Evolutionary conservation across 495 filamentous ascomycete genomes (phyloP).

Genomic region (Penicillium robsamsonii): DNA sequence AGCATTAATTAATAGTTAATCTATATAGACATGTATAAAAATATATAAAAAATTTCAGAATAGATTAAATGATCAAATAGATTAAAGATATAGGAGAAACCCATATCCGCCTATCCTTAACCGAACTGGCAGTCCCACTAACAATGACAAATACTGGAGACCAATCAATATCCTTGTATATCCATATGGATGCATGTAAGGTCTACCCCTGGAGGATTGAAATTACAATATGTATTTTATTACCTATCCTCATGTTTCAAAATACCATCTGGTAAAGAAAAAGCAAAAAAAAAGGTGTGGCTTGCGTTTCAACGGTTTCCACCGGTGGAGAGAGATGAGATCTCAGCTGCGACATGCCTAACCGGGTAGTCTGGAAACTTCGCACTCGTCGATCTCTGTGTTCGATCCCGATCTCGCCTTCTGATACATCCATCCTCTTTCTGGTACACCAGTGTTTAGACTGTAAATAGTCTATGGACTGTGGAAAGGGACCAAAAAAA

Average conservation of each 20-base stretch:
- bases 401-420: slow-evolving; percentile 18
- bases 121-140: slow-evolving; percentile 11
- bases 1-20: not conserved
- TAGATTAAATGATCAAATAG: slow-evolving; percentile 1
- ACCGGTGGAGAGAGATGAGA: slow-evolving; percentile 16
- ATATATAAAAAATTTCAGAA: no score
- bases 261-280: slow-evolving; percentile 4
- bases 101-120: slow-evolving; percentile 33
- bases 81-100: slow-evolving; percentile 5
- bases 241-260: not conserved
- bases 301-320: slow-evolving; percentile 33
- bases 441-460: slow-evolving; percentile 19
- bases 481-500: slow-evolving; percentile 15
- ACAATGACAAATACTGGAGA: slow-evolving; percentile 42
- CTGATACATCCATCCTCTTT: slow-evolving; percentile 14
- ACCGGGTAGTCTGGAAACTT: slow-evolving; percentile 22
- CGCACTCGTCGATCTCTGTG: slow-evolving; percentile 23
- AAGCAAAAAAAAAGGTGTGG: slow-evolving; percentile 29
- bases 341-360: slow-evolving; percentile 20
- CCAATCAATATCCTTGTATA: slow-evolving; percentile 14
- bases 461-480: slow-evolving; percentile 15
- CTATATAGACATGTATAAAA: not conserved
- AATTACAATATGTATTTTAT: not conserved
- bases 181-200: slow-evolving; percentile 4
- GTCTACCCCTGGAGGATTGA: not conserved